Percentiles rank a stretch among this genome's conserved stretches.
Conservation (phyloP, 441 rosid species). For the Mallotus japonicus region DNA sequence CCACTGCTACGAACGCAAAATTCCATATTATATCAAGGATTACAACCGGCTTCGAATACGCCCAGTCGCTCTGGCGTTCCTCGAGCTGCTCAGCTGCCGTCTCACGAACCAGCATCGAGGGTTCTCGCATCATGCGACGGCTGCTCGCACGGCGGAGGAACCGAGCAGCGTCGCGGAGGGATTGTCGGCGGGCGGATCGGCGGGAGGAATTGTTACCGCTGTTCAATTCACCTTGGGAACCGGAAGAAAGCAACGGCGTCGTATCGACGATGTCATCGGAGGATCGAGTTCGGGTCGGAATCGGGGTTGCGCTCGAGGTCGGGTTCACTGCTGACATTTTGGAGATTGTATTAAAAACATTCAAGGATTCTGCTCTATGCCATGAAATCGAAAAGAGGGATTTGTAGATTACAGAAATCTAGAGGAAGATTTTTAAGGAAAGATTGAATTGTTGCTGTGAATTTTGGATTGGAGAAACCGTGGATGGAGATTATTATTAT, state of each 20-base stretch:
- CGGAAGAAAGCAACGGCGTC: conserved; percentile 58
- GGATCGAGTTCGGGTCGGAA: conserved; percentile 36
- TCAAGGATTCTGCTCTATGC: neutral
- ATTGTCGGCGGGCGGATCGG: conserved; percentile 48
- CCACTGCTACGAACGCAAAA: conserved; percentile 77
- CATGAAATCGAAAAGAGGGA: neutral
- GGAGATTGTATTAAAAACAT: neutral
- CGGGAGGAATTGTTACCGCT: conserved; percentile 28
- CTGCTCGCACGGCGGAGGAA: conserved; percentile 88
- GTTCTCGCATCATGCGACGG: conserved; percentile 92
- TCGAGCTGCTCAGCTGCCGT: conserved; percentile 95
- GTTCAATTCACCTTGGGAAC: conserved; percentile 28
- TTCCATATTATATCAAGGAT: conserved; percentile 88
- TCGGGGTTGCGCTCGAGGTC: conserved; percentile 20
- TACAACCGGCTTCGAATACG: conserved; percentile 96
- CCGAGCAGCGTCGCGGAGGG: conserved; percentile 82
- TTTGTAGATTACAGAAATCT: neutral
- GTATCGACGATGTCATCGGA: conserved; percentile 63
- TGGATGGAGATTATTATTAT: too few species aligned
- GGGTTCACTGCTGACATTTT: conserved; percentile 26
- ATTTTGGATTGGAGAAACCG: too few species aligned
- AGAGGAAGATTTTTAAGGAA: too few species aligned
- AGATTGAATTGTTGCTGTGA: too few species aligned
- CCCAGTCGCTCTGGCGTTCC: conserved; percentile 98
- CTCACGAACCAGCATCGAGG: conserved; percentile 91